Base-by-base conservation (phyloP, 202 grass and related monocot species). In the Tripidium arundinaceum region DNA sequence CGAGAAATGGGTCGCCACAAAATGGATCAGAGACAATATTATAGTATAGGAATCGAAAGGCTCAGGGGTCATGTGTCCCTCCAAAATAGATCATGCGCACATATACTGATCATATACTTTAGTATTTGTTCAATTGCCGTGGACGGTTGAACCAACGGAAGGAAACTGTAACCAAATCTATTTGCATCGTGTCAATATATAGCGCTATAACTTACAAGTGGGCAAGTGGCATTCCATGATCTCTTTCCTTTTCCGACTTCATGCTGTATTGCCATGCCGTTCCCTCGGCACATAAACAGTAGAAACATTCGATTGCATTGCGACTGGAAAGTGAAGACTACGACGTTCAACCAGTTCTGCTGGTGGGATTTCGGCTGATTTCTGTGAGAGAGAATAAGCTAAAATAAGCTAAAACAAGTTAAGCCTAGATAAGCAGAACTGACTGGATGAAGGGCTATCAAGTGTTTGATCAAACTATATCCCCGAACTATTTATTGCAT, bases 1-100 rank as follows among this genome's bases (percentile, higher is more conserved):
- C 26, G 92, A 98, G 79, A 98, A 98, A 86, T 98, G 95, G 95
- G 95, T 98, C 3, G 92, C 92, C 63, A 98, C 95, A 26, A 95
- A 98, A 84, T 98, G 95, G 95, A 93, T 95, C 82, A 92, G 92
- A 84, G 82, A 91, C 65, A 83, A 89, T 55, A n/a, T n/a, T n/a
- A 68, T 13, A 47, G 52, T 70, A 18, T 89, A 75, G 77, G 79
- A 39, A 69, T 68, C 14, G 50, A 43, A 34, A 55, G 61, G 33
- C 33, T 58, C 79, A 27, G 38, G 75, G 22, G 3, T 55, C 61
- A 40, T 41, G 24, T 43, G 15, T n/a, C 16, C 50, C 52, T 70
- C 41, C 52, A n/a, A n/a, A 34, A 75, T 83, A 89, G 79, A 83
- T 68, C 13, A 82, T 28, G 77, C n/a, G 25, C 54, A 79, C 37